Base-by-base conservation (phyloP, 768 basidiomycete genomes). In the Pisolithus microcarpus region DNA sequence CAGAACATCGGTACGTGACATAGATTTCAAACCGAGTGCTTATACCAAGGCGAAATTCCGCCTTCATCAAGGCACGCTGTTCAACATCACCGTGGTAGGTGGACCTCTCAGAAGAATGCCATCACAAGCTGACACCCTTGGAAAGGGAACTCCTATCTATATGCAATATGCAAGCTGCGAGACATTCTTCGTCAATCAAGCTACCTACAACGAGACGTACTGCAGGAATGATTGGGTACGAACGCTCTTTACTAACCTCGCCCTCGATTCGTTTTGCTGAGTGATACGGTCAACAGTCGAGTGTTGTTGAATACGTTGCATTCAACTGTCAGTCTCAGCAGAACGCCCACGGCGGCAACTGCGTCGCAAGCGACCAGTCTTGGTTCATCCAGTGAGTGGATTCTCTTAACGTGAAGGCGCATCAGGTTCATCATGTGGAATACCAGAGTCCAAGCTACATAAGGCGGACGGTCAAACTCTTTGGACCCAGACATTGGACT, bases 161-260 rank as follows among this genome's bases (percentile, higher is more conserved):
- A 68, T 79, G 72, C 59, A 66, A 23, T 78, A 67, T 58, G 45
- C 60, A 15, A 70, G 62, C 55, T 78, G 75, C 65, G 59, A 67
- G 54, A 69, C 74, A 16, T 77, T 76, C 66, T 74, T 78, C 61
- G 61, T 74, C 36, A 77, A 79, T 59, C 77, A 77, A 57, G 72
- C 72, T 47, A 52, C 61, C 52, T 61, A 49, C 24, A 55, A 64
- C 21, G 54, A 76, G 23, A 61, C 62, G n/a, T 79, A 74, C 58
- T 77, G 76, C 57, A 70, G 75, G 34, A 69, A 63, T 13, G 72
- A 75, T 55, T 78, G 72, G 72, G 75, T 77, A 60, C 30, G 69
- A 51, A 21, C 15, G 10, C 15, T 26, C 26, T 38, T 5, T 8
- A n/a, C 24, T 43, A 15, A 40, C 48, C 34, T 13, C 34, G 15